A percentile compares a stretch with the other conserved stretches of the same genome.
These are phyloP conservation scores for Trematosphaeria pertusa DNA, from an alignment of 2,329 filamentous ascomycete genomes.

Conservation along the genomic window DNA sequence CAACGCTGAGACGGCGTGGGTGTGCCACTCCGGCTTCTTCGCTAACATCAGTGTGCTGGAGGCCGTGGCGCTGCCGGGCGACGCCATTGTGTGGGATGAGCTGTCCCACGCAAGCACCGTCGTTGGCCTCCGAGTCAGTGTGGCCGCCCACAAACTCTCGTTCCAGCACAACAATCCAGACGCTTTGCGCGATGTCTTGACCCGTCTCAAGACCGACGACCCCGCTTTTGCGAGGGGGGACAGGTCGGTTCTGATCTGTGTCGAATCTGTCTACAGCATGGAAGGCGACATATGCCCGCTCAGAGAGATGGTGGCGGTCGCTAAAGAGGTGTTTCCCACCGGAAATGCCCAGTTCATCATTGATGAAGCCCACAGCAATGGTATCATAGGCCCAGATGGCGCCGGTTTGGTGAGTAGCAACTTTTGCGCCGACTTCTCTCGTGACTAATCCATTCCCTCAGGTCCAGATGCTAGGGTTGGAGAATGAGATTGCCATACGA, in stretches of 20 bases:
- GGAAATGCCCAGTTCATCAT: conserved; percentile 69
- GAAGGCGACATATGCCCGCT: conserved; percentile 76
- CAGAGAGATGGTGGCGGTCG: conserved; percentile 62
- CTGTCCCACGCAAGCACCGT: conserved; percentile 79
- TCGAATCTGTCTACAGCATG: conserved; percentile 71
- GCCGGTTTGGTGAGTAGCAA: conserved; percentile 60
- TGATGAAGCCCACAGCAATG: conserved; percentile 71
- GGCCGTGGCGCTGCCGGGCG: conserved; percentile 57
- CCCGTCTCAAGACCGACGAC: not conserved
- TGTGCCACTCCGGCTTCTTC: conserved; percentile 61
- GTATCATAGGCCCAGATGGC: conserved; percentile 63
- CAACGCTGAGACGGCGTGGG: conserved; percentile 58
- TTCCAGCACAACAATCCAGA: conserved; percentile 65
- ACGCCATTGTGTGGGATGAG: conserved; percentile 75
- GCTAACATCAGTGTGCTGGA: conserved; percentile 51
- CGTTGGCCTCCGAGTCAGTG: conserved; percentile 73
- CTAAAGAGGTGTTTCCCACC: conserved; percentile 61
- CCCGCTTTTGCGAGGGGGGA: conserved; percentile 31
- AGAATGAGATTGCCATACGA: conserved; percentile 33
- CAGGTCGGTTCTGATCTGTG: conserved; percentile 37
- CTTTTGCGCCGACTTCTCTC: no score
- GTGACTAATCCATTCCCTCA: no score
- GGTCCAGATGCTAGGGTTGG: conserved; percentile 35
- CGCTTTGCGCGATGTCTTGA: conserved; percentile 51
- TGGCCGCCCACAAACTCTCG: conserved; percentile 54